A percentile compares a stretch with the other conserved stretches of the same genome.
Evolutionary conservation across 257 asterid species (phyloP).

Genomic region (Solanum virginianum): DNA sequence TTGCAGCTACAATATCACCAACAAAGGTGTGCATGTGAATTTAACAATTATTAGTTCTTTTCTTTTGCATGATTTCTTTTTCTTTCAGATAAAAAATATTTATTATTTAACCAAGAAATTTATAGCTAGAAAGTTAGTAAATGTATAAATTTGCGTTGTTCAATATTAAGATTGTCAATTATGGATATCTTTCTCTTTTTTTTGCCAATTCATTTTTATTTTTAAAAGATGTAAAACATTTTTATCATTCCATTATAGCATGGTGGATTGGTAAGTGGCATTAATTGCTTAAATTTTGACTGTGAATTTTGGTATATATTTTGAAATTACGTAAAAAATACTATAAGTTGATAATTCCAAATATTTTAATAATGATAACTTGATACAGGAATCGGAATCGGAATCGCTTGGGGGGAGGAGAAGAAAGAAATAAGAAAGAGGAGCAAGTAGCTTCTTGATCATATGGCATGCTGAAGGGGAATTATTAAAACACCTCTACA

Average conservation of each 20-base stretch:
- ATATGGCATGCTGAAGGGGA: neutral
- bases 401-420: neutral
- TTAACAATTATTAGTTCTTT: neutral
- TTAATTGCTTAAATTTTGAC: too few relatives aligned
- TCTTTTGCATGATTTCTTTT: neutral
- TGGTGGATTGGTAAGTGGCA: neutral
- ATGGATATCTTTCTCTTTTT: neutral
- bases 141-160: neutral
- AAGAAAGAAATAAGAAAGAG: conserved; percentile 13
- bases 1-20: neutral
- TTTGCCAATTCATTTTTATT: neutral
- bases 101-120: neutral
- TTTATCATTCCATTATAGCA: neutral
- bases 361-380: neutral
- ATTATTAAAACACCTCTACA: neutral
- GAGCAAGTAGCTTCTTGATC: conserved; percentile 6
- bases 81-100: neutral
- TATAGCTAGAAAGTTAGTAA: neutral
- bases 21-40: neutral
- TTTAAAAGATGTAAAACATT: neutral
- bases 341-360: neutral
- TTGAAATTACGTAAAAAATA: neutral
- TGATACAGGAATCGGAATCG: neutral
- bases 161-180: neutral
- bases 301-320: neutral